These are phyloP conservation scores for Aegilops tauschii DNA, from an alignment of 176 grass and related monocot species.

Conservation along the genomic window DNA sequence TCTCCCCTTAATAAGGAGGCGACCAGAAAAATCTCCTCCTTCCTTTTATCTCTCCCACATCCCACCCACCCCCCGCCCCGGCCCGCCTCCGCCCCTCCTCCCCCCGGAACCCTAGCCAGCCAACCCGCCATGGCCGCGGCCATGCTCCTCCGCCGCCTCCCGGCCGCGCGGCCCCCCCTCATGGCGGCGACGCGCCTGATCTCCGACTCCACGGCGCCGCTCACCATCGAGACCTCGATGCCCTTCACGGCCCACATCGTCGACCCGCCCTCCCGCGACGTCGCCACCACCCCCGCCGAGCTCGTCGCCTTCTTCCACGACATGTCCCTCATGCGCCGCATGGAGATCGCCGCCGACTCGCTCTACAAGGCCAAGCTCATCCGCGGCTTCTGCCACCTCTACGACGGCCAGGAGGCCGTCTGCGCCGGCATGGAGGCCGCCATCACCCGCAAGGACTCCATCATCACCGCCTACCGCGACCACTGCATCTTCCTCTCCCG, in stretches of 20 bases:
- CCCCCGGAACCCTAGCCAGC: conserved; percentile 35
- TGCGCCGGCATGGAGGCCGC: conserved; percentile 90
- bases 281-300: conserved; percentile 72
- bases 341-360: conserved; percentile 97
- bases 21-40: conserved; percentile 27
- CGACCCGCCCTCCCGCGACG: conserved; percentile 74
- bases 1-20: neutral
- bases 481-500: conserved; percentile 85
- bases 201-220: conserved; percentile 43
- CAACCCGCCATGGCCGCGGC: conserved; percentile 37
- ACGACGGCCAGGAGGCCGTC: conserved; percentile 97
- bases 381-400: conserved; percentile 96
- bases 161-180: conserved; percentile 21
- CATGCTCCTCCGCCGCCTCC: conserved; percentile 43
- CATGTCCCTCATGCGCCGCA: conserved; percentile 91
- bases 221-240: conserved; percentile 88
- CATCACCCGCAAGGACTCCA: conserved; percentile 78
- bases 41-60: conserved; percentile 14
- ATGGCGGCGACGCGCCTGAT: conserved; percentile 31
- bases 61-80: neutral
- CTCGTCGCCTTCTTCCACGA: conserved; percentile 80
- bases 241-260: conserved; percentile 91
- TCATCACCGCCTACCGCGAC: conserved; percentile 97
- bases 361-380: conserved; percentile 99
- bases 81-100: neutral